phyloP scores from a whole-genome alignment of 108 stramenopile species.

The Pelagomonas calceolata region DNA sequence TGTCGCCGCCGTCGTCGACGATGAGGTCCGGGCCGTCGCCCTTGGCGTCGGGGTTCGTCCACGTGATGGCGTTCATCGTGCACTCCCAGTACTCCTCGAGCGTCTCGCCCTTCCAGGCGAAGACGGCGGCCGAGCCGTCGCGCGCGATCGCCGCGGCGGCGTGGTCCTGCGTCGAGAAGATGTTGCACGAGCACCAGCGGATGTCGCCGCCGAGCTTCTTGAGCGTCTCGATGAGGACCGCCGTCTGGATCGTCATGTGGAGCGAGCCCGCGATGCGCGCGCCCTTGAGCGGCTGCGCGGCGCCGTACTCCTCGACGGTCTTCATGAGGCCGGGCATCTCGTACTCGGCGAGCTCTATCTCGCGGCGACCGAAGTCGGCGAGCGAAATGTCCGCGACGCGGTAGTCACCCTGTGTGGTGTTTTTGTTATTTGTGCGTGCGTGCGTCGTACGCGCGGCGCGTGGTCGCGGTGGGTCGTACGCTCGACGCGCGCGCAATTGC shows the following conservation, averaged over 20 bases:
- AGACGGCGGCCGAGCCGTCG: slow-evolving; percentile 92
- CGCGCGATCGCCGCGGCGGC: slow-evolving; percentile 98
- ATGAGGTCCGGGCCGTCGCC: slow-evolving; percentile 95
- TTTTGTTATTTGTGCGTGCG: too few species aligned
- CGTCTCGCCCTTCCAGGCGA: slow-evolving; percentile 99
- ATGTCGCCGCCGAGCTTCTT: slow-evolving; percentile 90
- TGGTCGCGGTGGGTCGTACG: too few species aligned
- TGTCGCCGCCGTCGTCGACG: slow-evolving; percentile 99
- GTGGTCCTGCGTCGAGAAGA: slow-evolving; percentile 99
- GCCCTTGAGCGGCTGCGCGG: slow-evolving; percentile 63
- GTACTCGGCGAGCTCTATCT: slow-evolving; percentile 96
- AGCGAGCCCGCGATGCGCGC: slow-evolving; percentile 87
- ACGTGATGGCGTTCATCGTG: slow-evolving; percentile 90
- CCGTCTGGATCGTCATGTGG: slow-evolving; percentile 99
- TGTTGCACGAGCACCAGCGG: slow-evolving; percentile 99
- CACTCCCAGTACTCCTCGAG: slow-evolving; percentile 99
- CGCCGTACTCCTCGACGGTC: slow-evolving; percentile 80
- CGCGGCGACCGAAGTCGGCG: slow-evolving; percentile 99
- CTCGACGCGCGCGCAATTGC: too few species aligned
- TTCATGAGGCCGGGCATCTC: slow-evolving; percentile 99
- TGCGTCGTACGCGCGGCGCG: too few species aligned
- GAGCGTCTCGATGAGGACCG: slow-evolving; percentile 97
- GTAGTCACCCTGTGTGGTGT: neutral
- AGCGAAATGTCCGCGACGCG: slow-evolving; percentile 94
- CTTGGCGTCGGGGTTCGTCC: slow-evolving; percentile 95